phyloP scores from a whole-genome alignment of 2,329 filamentous ascomycete species.

The Alternaria ventricosa region DNA sequence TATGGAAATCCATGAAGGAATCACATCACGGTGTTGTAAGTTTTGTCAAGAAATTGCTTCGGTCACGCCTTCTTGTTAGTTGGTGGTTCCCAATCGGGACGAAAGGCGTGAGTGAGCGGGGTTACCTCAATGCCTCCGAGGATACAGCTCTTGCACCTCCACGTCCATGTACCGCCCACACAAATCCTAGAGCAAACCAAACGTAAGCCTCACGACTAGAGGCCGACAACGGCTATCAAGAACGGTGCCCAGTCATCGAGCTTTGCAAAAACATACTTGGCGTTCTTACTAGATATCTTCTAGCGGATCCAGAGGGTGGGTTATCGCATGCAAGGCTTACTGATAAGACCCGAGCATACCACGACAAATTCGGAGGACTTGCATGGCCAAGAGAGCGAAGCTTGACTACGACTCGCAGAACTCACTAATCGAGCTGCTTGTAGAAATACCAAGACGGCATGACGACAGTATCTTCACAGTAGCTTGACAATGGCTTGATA shows the following conservation, averaged over 20 bases:
- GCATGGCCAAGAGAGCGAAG: conserved; percentile 2
- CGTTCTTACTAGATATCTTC: conserved; percentile 9
- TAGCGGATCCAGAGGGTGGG: conserved; percentile 7
- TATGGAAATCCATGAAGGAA: not conserved
- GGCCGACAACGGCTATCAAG: not conserved
- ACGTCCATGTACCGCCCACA: not conserved
- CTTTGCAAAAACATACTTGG: not conserved
- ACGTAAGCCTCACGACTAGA: not conserved
- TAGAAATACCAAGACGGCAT: conserved; percentile 8
- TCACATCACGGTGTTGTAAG: too few species aligned
- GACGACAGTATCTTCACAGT: conserved; percentile 1
- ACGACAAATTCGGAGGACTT: not conserved
- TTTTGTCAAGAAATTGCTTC: not conserved
- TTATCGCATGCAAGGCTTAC: conserved; percentile 11
- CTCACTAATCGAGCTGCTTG: not conserved
- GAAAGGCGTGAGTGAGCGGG: conserved; percentile 3
- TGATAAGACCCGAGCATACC: conserved; percentile 15
- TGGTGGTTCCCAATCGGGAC: not conserved
- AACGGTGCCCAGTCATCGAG: not conserved
- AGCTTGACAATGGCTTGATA: conserved; percentile 13
- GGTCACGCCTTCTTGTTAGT: not conserved
- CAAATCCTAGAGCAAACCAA: not conserved
- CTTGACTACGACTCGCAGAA: conserved; percentile 2
- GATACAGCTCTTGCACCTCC: not conserved
- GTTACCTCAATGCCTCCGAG: not conserved